phyloP scores from a whole-genome alignment of 2,329 filamentous ascomycete genomes.

The Botrytis aclada region DNA sequence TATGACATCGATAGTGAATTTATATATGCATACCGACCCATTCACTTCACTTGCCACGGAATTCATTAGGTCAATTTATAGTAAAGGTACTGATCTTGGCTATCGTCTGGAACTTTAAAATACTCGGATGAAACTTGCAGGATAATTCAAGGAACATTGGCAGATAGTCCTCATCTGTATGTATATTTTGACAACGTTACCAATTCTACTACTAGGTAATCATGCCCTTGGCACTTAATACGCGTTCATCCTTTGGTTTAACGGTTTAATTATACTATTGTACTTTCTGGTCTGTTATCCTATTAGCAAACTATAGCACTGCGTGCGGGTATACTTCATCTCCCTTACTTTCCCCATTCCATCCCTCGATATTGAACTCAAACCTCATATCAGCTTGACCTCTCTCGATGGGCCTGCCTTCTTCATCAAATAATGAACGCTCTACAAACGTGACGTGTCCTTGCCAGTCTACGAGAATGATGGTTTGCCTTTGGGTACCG shows the following conservation, averaged over 20 bases:
- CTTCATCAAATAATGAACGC: conserved; percentile 56
- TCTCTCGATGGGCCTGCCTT: conserved; percentile 52
- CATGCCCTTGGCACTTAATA: neutral
- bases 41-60: neutral
- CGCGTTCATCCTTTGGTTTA: neutral
- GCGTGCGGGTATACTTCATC: conserved; percentile 26
- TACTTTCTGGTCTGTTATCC: conserved; percentile 9
- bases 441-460: conserved; percentile 60
- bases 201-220: neutral
- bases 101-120: neutral
- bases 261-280: conserved; percentile 1
- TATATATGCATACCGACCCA: neutral
- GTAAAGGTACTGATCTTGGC: neutral
- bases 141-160: neutral
- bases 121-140: neutral
- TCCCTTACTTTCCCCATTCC: conserved; percentile 35
- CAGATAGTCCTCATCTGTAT: neutral
- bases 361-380: conserved; percentile 54
- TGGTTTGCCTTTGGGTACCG: conserved; percentile 62
- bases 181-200: neutral
- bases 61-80: neutral
- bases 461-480: conserved; percentile 60
- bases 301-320: conserved; percentile 28
- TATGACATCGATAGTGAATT: neutral
- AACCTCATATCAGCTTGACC: conserved; percentile 56